These are phyloP conservation scores for Zygotorulaspora mrakii DNA, from an alignment of 1,139 yeast species.

Conservation along the genomic window DNA sequence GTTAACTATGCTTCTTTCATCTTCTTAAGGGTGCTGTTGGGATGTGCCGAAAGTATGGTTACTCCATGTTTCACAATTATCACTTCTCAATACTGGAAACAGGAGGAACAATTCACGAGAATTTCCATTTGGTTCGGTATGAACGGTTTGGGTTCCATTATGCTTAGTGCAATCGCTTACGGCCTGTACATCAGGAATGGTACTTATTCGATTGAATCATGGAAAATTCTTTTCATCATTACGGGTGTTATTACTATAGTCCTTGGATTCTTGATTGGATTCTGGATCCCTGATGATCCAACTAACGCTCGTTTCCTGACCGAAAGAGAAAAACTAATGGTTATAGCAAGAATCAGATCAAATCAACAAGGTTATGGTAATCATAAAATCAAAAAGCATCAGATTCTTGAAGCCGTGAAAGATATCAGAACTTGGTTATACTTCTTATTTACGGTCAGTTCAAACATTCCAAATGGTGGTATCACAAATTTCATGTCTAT, in stretches of 20 bases:
- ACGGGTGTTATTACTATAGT: constrained; percentile 48
- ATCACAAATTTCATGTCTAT: constrained; percentile 36
- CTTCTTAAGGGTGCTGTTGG: constrained; percentile 45
- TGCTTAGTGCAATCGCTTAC: constrained; percentile 47
- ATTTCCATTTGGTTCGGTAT: constrained; percentile 49
- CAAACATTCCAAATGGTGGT: constrained; percentile 36
- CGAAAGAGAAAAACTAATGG: constrained; percentile 49
- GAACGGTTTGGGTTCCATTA: constrained; percentile 47
- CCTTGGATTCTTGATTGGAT: constrained; percentile 42
- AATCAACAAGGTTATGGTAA: constrained; percentile 55
- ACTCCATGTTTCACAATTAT: constrained; percentile 53
- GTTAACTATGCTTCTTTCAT: constrained; percentile 41
- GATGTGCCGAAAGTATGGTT: constrained; percentile 46
- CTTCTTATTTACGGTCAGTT: constrained; percentile 39
- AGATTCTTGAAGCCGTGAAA: constrained; percentile 45
- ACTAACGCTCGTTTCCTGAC: constrained; percentile 47
- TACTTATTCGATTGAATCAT: constrained; percentile 41
- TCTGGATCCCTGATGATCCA: constrained; percentile 52
- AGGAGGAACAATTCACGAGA: constrained; percentile 49
- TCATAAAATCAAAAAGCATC: constrained; percentile 50
- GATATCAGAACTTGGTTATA: constrained; percentile 52
- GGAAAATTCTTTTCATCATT: constrained; percentile 48
- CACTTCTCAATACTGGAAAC: constrained; percentile 53
- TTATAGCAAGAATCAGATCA: constrained; percentile 49
- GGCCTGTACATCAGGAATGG: constrained; percentile 40